phyloP scores from a whole-genome alignment of 371 early-diverging fungal species.

The Rhizomucor pusillus region DNA sequence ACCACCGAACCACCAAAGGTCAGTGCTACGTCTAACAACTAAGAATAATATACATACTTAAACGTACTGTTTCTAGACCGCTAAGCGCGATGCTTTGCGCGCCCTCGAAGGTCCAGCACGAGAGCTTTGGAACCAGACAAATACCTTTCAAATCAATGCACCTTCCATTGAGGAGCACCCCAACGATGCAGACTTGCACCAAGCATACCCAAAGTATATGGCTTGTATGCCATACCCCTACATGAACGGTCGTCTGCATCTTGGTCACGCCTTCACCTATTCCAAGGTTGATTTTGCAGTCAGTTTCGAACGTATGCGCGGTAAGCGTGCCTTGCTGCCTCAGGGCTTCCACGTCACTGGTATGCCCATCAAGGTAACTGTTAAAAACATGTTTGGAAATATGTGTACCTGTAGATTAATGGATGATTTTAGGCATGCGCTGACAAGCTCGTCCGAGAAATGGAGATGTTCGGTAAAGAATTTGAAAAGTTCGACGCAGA shows the following conservation, averaged over 20 bases:
- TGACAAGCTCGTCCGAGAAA: constrained; percentile 95
- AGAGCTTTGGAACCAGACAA: constrained; percentile 74
- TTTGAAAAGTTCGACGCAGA: constrained; percentile 62
- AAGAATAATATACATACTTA: no score
- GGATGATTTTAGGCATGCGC: constrained; percentile 81
- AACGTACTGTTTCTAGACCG: constrained; percentile 42
- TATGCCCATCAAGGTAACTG: constrained; percentile 98
- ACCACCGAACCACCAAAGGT: no score
- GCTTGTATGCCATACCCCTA: constrained; percentile 99
- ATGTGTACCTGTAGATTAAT: neutral
- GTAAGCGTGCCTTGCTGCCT: constrained; percentile 96
- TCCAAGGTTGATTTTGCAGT: constrained; percentile 97
- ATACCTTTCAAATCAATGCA: constrained; percentile 85
- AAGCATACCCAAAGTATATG: constrained; percentile 89
- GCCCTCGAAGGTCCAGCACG: constrained; percentile 80
- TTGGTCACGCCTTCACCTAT: constrained; percentile 98
- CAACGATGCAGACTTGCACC: constrained; percentile 55
- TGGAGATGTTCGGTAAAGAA: constrained; percentile 89
- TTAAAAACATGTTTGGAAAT: neutral
- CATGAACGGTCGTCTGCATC: constrained; percentile 99
- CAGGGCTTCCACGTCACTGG: constrained; percentile 99
- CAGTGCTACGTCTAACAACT: no score
- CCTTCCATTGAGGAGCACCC: constrained; percentile 69
- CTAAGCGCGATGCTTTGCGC: constrained; percentile 83
- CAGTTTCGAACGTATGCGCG: constrained; percentile 94